phyloP scores from a whole-genome alignment of 495 filamentous ascomycete genomes.

The Penicillium simplicissimum region DNA sequence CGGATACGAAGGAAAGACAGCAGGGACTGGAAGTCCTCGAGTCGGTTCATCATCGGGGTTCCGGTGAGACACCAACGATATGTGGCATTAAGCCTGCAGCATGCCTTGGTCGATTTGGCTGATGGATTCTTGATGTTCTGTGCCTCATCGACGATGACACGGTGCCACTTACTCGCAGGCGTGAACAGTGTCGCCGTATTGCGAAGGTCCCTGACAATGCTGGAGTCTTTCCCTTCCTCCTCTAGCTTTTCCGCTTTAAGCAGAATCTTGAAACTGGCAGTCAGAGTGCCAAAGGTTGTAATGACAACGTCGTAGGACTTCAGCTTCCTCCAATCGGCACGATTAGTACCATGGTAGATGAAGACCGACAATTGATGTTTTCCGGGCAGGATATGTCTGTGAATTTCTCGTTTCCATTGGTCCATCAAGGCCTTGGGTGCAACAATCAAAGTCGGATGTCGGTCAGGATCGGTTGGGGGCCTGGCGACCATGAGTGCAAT shows the following conservation, averaged over 20 bases:
- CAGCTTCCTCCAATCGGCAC: constrained; percentile 60
- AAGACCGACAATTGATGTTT: constrained; percentile 61
- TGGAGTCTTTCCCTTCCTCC: constrained; percentile 26
- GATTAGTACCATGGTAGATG: constrained; percentile 64
- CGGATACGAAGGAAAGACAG: constrained; percentile 78
- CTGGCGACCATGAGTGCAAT: constrained; percentile 80
- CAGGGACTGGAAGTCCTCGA: constrained; percentile 79
- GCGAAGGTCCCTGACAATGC: constrained; percentile 22
- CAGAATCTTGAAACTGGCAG: constrained; percentile 54
- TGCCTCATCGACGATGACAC: constrained; percentile 89
- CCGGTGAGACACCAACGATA: constrained; percentile 87
- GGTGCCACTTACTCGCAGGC: constrained; percentile 68
- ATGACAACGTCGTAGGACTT: constrained; percentile 78
- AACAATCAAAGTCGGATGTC: constrained; percentile 84
- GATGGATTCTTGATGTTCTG: constrained; percentile 89
- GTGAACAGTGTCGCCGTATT: constrained; percentile 61
- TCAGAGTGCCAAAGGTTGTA: constrained; percentile 84
- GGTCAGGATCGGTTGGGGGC: constrained; percentile 58
- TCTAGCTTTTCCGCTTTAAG: constrained; percentile 54
- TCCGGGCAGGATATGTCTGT: constrained; percentile 63
- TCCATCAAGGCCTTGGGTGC: constrained; percentile 83
- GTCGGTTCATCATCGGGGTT: constrained; percentile 92
- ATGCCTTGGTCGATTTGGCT: constrained; percentile 65
- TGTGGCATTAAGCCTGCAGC: constrained; percentile 58
- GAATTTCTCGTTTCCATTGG: constrained; percentile 89